A percentile compares a stretch with the other conserved stretches of the same genome.
phyloP scores from a whole-genome alignment of 1,139 yeast species.

The Yamadazyma songkhlaensis region DNA sequence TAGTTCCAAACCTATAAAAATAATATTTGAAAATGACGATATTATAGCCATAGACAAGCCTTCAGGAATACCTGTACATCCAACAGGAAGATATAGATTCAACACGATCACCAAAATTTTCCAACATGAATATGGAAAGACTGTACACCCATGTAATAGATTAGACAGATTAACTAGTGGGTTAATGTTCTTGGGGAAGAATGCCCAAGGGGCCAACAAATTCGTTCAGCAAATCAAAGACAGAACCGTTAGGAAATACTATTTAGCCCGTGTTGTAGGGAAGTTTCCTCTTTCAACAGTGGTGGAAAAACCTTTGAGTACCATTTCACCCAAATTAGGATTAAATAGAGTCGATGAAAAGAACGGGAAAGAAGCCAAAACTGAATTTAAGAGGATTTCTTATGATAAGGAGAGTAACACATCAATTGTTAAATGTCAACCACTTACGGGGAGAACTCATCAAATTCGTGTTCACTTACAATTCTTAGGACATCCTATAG shows the following conservation, averaged over 20 bases:
- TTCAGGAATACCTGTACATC: conserved; percentile 93
- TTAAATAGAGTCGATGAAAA: conserved; percentile 64
- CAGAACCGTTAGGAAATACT: conserved; percentile 75
- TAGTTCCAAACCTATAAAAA: conserved; percentile 62
- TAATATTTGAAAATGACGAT: conserved; percentile 77
- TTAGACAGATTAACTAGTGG: conserved; percentile 93
- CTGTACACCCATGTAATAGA: conserved; percentile 87
- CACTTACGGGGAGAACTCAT: conserved; percentile 91
- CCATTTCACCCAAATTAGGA: conserved; percentile 77
- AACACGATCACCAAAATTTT: conserved; percentile 85
- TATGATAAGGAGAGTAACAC: conserved; percentile 56
- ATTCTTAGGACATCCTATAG: conserved; percentile 83
- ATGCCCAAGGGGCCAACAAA: conserved; percentile 73
- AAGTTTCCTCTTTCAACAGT: conserved; percentile 61
- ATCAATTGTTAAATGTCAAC: conserved; percentile 78
- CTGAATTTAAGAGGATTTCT: conserved; percentile 53
- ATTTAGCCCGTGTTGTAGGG: conserved; percentile 85
- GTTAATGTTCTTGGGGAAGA: conserved; percentile 87
- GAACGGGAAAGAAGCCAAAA: conserved; percentile 65
- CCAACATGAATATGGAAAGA: conserved; percentile 59
- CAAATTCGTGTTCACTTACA: conserved; percentile 93
- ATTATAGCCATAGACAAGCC: conserved; percentile 90
- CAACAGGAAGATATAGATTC: conserved; percentile 88
- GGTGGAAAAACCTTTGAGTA: conserved; percentile 68
- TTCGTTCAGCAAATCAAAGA: conserved; percentile 75